A percentile compares a stretch with the other conserved stretches of the same genome.
Conservation (phyloP, 83 land plant species). For the Diphasiastrum complanatum region DNA sequence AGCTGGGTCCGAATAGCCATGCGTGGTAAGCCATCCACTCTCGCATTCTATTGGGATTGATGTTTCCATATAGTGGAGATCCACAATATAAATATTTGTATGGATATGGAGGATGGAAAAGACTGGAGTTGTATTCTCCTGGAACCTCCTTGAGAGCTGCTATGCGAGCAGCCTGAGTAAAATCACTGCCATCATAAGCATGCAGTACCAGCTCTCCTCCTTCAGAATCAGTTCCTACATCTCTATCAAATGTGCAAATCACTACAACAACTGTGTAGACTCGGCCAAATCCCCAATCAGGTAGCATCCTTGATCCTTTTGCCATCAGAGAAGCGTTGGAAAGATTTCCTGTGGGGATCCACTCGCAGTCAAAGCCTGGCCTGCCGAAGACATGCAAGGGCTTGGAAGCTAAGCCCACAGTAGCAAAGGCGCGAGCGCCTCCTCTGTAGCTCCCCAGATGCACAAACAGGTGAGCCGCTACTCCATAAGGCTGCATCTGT, state of each 20-base stretch:
- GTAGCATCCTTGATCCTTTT: constrained; percentile 44
- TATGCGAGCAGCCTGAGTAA: constrained; percentile 27
- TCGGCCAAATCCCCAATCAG: constrained; percentile 81
- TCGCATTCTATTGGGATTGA: constrained; percentile 62
- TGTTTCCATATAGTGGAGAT: constrained; percentile 60
- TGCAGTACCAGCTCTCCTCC: constrained; percentile 59
- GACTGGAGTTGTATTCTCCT: constrained; percentile 15
- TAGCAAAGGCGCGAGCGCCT: no score
- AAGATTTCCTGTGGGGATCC: constrained; percentile 33
- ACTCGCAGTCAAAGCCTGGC: constrained; percentile 41
- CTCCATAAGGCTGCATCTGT: no score
- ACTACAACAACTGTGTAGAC: constrained; percentile 82
- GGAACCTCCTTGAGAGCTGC: constrained; percentile 41
- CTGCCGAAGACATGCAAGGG: no score
- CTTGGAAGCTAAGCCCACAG: no score
- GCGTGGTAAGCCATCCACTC: constrained; percentile 92
- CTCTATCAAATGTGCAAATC: constrained; percentile 52
- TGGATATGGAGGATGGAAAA: constrained; percentile 14
- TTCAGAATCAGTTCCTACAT: constrained; percentile 36
- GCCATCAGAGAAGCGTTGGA: constrained; percentile 3
- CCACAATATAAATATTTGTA: constrained; percentile 84
- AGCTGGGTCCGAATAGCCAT: constrained; percentile 47
- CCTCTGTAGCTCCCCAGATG: no score
- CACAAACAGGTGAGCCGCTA: no score
- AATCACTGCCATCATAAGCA: constrained; percentile 32